Conservation (phyloP, 169 alveolate species). For the Plasmodium gonderi region DNA sequence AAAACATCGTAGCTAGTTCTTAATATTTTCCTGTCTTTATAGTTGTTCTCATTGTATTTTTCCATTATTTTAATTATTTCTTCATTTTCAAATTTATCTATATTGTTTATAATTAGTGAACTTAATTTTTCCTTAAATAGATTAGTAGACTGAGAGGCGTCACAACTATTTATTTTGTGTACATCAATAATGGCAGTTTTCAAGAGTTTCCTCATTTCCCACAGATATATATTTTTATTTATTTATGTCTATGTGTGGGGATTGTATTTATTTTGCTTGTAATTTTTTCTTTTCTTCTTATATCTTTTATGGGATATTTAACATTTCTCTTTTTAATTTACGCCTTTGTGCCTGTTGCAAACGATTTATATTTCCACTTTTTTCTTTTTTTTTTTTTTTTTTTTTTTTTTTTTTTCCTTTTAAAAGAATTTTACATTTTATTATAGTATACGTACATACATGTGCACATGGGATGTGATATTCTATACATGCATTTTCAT, state of each 20-base stretch:
- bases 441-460: not conserved
- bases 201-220: slow-evolving; percentile 63
- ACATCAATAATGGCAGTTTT: slow-evolving; percentile 57
- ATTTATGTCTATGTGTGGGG: not conserved
- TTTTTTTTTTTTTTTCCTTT: slow-evolving; percentile 1
- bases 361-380: not conserved
- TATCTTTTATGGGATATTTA: not conserved
- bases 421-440: not conserved
- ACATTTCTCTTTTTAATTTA: not conserved
- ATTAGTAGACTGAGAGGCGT: not conserved
- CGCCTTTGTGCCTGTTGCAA: not conserved
- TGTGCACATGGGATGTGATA: not conserved
- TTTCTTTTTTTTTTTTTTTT: not conserved
- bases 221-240: not conserved
- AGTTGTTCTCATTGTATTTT: slow-evolving; percentile 55
- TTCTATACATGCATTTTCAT: not conserved
- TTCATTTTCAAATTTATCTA: slow-evolving; percentile 70
- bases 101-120: slow-evolving; percentile 64
- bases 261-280: not conserved
- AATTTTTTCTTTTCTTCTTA: not conserved
- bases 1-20: slow-evolving; percentile 66
- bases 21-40: slow-evolving; percentile 48
- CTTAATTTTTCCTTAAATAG: slow-evolving; percentile 39
- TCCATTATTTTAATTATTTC: slow-evolving; percentile 70
- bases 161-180: slow-evolving; percentile 18